Percentiles rank a stretch among this genome's conserved stretches.
Evolutionary conservation across 1,284 basidiomycete species (phyloP).

Genomic region (Fomitiporia mediterranea): DNA sequence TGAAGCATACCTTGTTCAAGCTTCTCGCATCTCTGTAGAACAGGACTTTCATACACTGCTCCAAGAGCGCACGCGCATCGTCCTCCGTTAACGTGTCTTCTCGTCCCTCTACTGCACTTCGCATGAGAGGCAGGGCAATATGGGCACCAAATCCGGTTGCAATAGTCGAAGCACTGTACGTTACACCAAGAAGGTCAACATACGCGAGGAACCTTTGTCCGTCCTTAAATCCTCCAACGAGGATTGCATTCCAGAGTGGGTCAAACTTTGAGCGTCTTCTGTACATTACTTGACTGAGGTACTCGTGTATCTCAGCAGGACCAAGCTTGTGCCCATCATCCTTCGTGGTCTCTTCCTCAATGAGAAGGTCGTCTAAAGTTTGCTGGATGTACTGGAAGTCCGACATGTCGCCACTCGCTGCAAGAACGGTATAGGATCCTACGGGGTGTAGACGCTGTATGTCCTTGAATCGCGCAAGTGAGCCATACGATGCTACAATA

Average conservation of each 20-base stretch:
- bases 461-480: conserved; percentile 95
- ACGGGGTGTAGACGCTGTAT: conserved; percentile 84
- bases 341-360: conserved; percentile 75
- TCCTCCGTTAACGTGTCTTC: conserved; percentile 76
- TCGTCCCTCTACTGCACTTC: conserved; percentile 83
- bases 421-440: conserved; percentile 82
- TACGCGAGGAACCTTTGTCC: conserved; percentile 87
- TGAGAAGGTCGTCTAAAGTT: conserved; percentile 66
- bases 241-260: conserved; percentile 93
- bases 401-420: conserved; percentile 94
- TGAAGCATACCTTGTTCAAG: conserved; percentile 79
- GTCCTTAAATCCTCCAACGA: conserved; percentile 90
- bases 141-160: conserved; percentile 97
- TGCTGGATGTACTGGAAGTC: conserved; percentile 95
- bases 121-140: conserved; percentile 89
- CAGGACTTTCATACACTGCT: conserved; percentile 89
- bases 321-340: conserved; percentile 85
- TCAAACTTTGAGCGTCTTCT: conserved; percentile 82
- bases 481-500: conserved; percentile 89
- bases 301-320: conserved; percentile 91
- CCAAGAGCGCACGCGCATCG: conserved; percentile 76
- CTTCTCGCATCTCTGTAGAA: conserved; percentile 97
- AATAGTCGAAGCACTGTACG: conserved; percentile 90
- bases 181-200: conserved; percentile 96
- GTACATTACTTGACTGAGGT: conserved; percentile 91